A percentile compares a stretch with the other conserved stretches of the same genome.
phyloP scores from a whole-genome alignment of 306 rosid genomes.

The Cucurbita pepo region DNA sequence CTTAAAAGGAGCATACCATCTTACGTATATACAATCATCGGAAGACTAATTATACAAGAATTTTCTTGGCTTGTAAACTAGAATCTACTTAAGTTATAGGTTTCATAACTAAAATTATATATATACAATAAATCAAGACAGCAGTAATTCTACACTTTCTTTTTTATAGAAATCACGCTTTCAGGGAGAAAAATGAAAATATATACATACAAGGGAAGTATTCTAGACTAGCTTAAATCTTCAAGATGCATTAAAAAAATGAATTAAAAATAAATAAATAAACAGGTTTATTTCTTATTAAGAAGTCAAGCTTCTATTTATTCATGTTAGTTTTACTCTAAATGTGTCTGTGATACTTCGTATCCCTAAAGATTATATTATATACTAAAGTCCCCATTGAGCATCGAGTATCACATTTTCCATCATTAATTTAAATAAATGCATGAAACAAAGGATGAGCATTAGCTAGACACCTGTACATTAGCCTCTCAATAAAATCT shows the following conservation, averaged over 20 bases:
- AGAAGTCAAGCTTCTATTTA: background rate
- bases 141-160: background rate
- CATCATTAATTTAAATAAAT: constrained; percentile 17
- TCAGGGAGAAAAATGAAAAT: background rate
- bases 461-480: constrained; percentile 75
- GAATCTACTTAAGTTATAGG: background rate
- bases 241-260: background rate
- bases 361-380: background rate
- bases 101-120: background rate
- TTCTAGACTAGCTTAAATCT: background rate
- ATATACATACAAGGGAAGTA: background rate
- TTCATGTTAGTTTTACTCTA: background rate
- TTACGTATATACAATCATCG: background rate
- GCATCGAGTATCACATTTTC: background rate
- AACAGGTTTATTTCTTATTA: background rate
- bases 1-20: background rate
- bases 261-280: background rate
- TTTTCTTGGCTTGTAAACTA: background rate
- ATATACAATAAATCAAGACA: background rate
- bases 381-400: background rate
- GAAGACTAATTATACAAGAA: background rate
- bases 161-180: background rate
- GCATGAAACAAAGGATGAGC: constrained; percentile 8
- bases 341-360: background rate
- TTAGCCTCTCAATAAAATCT: constrained; percentile 96